Base-by-base conservation (phyloP, 208 protist genomes). In the Zelonia costaricensis region DNA sequence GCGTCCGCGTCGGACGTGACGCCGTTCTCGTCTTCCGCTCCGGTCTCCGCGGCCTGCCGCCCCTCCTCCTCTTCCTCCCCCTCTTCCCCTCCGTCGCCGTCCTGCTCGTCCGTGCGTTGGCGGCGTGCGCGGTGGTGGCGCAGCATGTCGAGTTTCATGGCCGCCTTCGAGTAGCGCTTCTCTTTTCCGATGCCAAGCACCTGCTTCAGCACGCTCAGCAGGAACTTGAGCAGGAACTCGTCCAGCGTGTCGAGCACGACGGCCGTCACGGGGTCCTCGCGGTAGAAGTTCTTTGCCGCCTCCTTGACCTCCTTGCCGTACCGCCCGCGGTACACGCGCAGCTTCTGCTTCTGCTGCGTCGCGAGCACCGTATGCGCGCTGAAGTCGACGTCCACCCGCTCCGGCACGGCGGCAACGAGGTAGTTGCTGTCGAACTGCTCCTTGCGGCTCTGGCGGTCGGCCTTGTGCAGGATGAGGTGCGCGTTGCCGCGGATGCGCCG, bases 261-360 rank as follows among this genome's bases (percentile, higher is more conserved):
- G 4, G 86, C 86, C 10, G 84, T 85, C 36, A 82, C 79, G 16
- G 85, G 82, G 65, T 93, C 90, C 56, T 93, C 86, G 64, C 82
- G 84, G 78, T 89, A 92, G 25, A 96, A 94, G 73, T 87, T 79
- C 57, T 89, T 86, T 1, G 87, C 83, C 20, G 87, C 91, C 64
- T 92, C 82, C 25, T 81, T 57, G 38, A 92, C 63, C 27, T 85
- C 82, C 60, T 82, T 92, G 18, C 81, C 86, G 67, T 92, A 93
- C 28, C 84, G 87, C 5, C 91, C 91, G 64, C 79, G 76, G 62
- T 96, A 96, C 10, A 80, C 73, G 7, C 86, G 78, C 43, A 96
- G 79, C 62, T 96, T 93, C 62, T 93, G 87, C 74, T 92, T 92
- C 71, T 96, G 91, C 74, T 93, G 85, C 27, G 87, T 94, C 12